phyloP scores from a whole-genome alignment of 2,329 filamentous ascomycete genomes.

The Fusarium tjaetaba region DNA sequence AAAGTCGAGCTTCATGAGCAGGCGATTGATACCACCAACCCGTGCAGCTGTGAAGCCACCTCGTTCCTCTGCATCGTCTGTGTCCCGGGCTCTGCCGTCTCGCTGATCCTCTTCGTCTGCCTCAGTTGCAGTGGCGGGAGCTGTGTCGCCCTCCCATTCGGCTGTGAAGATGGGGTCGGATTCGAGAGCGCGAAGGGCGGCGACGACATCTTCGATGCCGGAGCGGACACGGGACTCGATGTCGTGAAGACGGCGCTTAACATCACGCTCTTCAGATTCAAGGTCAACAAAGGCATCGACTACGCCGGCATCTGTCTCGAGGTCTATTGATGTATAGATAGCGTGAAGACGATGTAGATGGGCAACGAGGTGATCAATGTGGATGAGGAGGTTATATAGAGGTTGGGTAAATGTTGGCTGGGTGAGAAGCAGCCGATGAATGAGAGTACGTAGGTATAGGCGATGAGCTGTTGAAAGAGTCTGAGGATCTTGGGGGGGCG shows the following conservation, averaged over 20 bases:
- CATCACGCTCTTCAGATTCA: conserved; percentile 75
- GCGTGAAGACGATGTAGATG: conserved; percentile 79
- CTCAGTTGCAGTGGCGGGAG: conserved; percentile 17
- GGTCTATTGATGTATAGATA: conserved; percentile 81
- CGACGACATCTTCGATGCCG: conserved; percentile 75
- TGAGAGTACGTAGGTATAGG: conserved; percentile 76
- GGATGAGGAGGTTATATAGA: conserved; percentile 73
- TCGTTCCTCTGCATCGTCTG: conserved; percentile 50
- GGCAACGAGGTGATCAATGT: conserved; percentile 84
- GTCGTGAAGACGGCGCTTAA: conserved; percentile 70
- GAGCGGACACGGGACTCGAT: conserved; percentile 72
- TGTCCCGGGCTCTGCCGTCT: conserved; percentile 47
- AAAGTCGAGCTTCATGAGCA: conserved; percentile 91
- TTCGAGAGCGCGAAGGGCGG: conserved; percentile 58
- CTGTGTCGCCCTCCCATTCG: conserved; percentile 53
- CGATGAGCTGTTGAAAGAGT: conserved; percentile 83
- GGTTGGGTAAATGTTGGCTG: conserved; percentile 70
- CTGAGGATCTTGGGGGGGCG: conserved; percentile 77
- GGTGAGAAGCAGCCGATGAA: conserved; percentile 73
- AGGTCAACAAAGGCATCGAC: conserved; percentile 79
- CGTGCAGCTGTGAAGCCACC: conserved; percentile 73
- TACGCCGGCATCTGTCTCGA: conserved; percentile 84
- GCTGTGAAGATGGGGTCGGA: conserved; percentile 56
- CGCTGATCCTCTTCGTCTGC: conserved; percentile 20
- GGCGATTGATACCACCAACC: conserved; percentile 81